Evolutionary conservation across 495 filamentous ascomycete species (phyloP).

Genomic region (Hypomontagnella monticulosa): DNA sequence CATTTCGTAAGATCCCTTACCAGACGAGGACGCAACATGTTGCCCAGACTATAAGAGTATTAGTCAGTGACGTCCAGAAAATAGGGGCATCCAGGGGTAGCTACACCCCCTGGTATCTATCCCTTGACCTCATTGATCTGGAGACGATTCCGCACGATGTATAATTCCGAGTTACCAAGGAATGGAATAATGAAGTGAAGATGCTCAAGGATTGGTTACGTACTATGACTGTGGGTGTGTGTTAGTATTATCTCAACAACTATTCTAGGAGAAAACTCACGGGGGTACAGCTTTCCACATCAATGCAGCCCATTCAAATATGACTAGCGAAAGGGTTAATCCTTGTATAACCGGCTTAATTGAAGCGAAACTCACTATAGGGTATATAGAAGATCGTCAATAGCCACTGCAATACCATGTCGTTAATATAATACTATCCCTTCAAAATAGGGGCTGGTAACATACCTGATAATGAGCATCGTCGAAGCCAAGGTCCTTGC

Average conservation of each 20-base stretch:
- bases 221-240: conserved; percentile 32
- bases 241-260: conserved; percentile 20
- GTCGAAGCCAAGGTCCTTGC: conserved; percentile 52
- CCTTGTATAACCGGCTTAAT: not conserved
- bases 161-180: not conserved
- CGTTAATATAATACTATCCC: not conserved
- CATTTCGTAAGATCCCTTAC: conserved; percentile 41
- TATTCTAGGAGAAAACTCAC: conserved; percentile 27
- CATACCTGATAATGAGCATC: conserved; percentile 51
- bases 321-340: conserved; percentile 54
- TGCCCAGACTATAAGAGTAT: conserved; percentile 39
- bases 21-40: conserved; percentile 33
- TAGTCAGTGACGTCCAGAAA: not conserved
- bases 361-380: conserved; percentile 53
- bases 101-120: too few relatives aligned
- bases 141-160: too few relatives aligned
- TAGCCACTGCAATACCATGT: conserved; percentile 64
- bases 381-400: conserved; percentile 82
- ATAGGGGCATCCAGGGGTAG: too few relatives aligned
- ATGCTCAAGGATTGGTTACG: conserved; percentile 27
- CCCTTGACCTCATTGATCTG: too few relatives aligned
- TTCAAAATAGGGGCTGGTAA: not conserved
- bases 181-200: not conserved
- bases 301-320: conserved; percentile 74
- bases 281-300: conserved; percentile 77